These are phyloP conservation scores for Hanseniaspora clermontiae DNA, from an alignment of 805 yeast species.

Conservation along the genomic window DNA sequence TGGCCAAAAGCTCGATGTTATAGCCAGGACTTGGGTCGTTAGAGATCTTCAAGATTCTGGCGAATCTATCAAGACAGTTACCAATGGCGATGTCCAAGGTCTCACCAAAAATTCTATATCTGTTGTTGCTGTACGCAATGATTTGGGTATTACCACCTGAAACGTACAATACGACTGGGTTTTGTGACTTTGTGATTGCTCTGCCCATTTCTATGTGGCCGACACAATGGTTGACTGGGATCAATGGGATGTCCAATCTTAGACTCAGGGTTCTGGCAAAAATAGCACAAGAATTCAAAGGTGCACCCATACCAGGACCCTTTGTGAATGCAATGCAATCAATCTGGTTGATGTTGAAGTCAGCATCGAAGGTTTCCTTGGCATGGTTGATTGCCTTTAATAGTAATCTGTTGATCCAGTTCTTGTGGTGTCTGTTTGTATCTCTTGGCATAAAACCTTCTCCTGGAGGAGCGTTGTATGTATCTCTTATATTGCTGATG, in stretches of 20 bases:
- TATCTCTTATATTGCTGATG: constrained; percentile 82
- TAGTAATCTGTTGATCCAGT: constrained; percentile 79
- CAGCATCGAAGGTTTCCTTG: constrained; percentile 28
- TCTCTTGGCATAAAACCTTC: constrained; percentile 95
- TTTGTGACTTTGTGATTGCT: constrained; percentile 93
- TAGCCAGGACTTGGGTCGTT: constrained; percentile 96
- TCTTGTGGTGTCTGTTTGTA: constrained; percentile 90
- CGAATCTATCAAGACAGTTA: constrained; percentile 90
- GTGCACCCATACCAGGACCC: constrained; percentile 99
- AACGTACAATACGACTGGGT: constrained; percentile 92
- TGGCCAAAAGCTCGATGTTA: constrained; percentile 90
- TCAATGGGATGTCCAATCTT: constrained; percentile 70
- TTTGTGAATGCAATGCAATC: constrained; percentile 88
- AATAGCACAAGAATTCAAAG: constrained; percentile 80
- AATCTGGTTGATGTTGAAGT: constrained; percentile 32
- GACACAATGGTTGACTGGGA: constrained; percentile 94
- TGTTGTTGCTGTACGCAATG: constrained; percentile 85
- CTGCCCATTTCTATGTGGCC: constrained; percentile 99
- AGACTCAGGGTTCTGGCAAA: constrained; percentile 79
- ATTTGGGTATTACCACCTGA: constrained; percentile 98
- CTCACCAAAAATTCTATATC: constrained; percentile 98
- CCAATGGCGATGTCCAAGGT: constrained; percentile 96
- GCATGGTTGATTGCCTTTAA: constrained; percentile 56
- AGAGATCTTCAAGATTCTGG: constrained; percentile 75
- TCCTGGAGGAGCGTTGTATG: constrained; percentile 93